These are phyloP conservation scores for Rhizophora mangle DNA, from an alignment of 345 rosid genomes.

Conservation along the genomic window DNA sequence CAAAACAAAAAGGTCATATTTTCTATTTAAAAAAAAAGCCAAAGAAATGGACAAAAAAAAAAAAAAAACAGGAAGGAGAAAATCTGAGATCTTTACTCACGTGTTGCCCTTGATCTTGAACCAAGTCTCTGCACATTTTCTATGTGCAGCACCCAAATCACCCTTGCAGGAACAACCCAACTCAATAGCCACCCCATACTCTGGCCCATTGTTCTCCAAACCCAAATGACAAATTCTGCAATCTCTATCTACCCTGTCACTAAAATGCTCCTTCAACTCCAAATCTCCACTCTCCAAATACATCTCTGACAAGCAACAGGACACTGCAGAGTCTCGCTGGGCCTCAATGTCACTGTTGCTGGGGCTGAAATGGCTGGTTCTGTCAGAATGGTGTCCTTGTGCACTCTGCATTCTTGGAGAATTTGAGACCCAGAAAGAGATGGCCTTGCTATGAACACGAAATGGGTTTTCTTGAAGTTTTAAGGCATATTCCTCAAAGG, in stretches of 20 bases:
- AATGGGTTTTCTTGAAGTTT: not conserved
- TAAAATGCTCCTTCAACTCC: conserved; percentile 32
- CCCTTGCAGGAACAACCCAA: conserved; percentile 58
- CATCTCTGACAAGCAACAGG: conserved; percentile 40
- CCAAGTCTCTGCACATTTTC: conserved; percentile 64
- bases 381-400: conserved; percentile 9
- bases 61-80: not conserved
- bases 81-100: conserved; percentile 30
- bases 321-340: conserved; percentile 30
- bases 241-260: conserved; percentile 28
- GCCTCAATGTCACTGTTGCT: conserved; percentile 38
- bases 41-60: no score
- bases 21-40: no score
- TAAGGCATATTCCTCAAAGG: not conserved
- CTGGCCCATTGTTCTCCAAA: conserved; percentile 34
- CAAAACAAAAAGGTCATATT: no score
- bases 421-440: conserved; percentile 10
- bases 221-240: conserved; percentile 64
- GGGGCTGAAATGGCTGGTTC: conserved; percentile 16
- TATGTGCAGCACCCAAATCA: conserved; percentile 55
- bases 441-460: not conserved
- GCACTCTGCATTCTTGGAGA: conserved; percentile 35
- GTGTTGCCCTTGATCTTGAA: conserved; percentile 58
- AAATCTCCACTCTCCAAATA: conserved; percentile 41
- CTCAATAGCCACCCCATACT: conserved; percentile 40